Percentiles rank a stretch among this genome's conserved stretches.
phyloP scores from a whole-genome alignment of 768 basidiomycete genomes.

The Xerocomus potaroensis region DNA sequence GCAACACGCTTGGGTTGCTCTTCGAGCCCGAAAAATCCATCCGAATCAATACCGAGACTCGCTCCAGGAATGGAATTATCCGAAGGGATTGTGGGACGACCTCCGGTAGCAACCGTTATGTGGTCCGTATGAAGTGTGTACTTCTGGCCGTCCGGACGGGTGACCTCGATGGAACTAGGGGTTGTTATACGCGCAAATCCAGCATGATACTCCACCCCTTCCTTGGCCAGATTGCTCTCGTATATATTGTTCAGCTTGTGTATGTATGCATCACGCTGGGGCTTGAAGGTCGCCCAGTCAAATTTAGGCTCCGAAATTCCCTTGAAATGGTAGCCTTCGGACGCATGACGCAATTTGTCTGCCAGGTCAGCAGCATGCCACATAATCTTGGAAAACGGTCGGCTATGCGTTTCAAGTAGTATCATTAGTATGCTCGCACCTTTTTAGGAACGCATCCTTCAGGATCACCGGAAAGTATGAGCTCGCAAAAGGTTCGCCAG shows the following conservation, averaged over 20 bases:
- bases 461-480: slow-evolving; percentile 5
- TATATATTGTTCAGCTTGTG: slow-evolving; percentile 86
- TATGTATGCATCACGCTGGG: slow-evolving; percentile 95
- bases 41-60: slow-evolving; percentile 84
- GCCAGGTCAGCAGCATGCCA: slow-evolving; percentile 93
- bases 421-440: slow-evolving; percentile 34
- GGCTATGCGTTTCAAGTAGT: not conserved
- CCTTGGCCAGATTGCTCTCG: slow-evolving; percentile 81
- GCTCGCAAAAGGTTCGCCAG: not conserved
- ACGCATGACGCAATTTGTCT: slow-evolving; percentile 77
- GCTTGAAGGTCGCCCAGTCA: slow-evolving; percentile 88
- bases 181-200: slow-evolving; percentile 75
- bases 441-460: slow-evolving; percentile 97
- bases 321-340: slow-evolving; percentile 66
- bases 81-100: slow-evolving; percentile 72
- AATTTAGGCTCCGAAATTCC: slow-evolving; percentile 61
- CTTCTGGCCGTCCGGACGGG: slow-evolving; percentile 56
- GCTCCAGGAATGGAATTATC: slow-evolving; percentile 86
- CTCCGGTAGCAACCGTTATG: slow-evolving; percentile 84
- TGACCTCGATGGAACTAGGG: slow-evolving; percentile 68
- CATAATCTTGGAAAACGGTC: slow-evolving; percentile 66
- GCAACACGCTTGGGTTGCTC: slow-evolving; percentile 91
- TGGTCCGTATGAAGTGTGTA: slow-evolving; percentile 75
- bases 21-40: slow-evolving; percentile 93
- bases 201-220: slow-evolving; percentile 81